Conservation (phyloP, 768 basidiomycete genomes). For the Mycena epipterygia region DNA sequence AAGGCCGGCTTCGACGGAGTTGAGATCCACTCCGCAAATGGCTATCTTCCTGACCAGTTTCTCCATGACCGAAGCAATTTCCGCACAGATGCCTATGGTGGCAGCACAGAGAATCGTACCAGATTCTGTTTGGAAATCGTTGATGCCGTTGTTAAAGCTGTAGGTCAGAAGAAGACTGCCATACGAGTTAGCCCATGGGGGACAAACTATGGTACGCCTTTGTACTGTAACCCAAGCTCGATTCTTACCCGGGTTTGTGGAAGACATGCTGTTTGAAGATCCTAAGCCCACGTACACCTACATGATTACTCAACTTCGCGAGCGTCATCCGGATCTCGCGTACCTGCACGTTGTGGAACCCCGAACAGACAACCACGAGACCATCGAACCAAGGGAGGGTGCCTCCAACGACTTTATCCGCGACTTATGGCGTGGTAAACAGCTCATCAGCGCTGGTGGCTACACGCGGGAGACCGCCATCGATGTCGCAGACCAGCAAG, state of each 20-base stretch:
- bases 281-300: too few relatives aligned
- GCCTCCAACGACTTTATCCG: too few relatives aligned
- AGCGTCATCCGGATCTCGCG: too few relatives aligned
- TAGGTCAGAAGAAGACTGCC: constrained; percentile 60
- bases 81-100: constrained; percentile 46
- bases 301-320: too few relatives aligned
- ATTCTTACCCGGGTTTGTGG: too few relatives aligned
- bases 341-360: constrained; percentile 62
- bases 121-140: constrained; percentile 62
- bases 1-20: constrained; percentile 70
- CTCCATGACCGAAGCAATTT: constrained; percentile 57
- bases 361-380: constrained; percentile 33
- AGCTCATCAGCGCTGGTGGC: background rate
- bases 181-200: constrained; percentile 60
- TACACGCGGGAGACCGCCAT: background rate
- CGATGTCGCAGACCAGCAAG: background rate
- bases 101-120: constrained; percentile 58
- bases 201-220: constrained; percentile 43
- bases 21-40: constrained; percentile 55
- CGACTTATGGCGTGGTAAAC: too few relatives aligned
- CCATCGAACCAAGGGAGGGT: too few relatives aligned
- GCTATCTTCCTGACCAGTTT: constrained; percentile 62
- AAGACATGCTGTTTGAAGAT: too few relatives aligned
- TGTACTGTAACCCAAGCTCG: too few relatives aligned
- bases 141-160: constrained; percentile 52